phyloP scores from a whole-genome alignment of 2,329 filamentous ascomycete species.

The Plectosphaerella cucumerina region DNA sequence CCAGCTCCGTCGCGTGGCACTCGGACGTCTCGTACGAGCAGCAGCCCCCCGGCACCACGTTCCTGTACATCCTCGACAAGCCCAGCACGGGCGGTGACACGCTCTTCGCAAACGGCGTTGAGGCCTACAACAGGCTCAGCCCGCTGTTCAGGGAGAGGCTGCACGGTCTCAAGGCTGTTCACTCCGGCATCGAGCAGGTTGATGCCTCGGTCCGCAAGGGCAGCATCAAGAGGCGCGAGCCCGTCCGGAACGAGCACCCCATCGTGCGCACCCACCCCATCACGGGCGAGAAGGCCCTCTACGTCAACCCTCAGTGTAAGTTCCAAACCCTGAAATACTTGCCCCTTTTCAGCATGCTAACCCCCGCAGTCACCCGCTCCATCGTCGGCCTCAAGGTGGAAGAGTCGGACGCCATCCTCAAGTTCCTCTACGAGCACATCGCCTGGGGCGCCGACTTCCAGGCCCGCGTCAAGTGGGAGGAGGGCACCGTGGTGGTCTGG shows the following conservation, averaged over 20 bases:
- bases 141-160: constrained; percentile 70
- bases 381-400: constrained; percentile 76
- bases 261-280: constrained; percentile 42
- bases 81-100: constrained; percentile 81
- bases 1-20: constrained; percentile 84
- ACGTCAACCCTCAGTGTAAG: constrained; percentile 5
- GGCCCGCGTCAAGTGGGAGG: constrained; percentile 70
- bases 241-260: constrained; percentile 31
- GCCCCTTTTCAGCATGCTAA: constrained; percentile 54
- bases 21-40: constrained; percentile 83
- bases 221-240: constrained; percentile 62
- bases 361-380: constrained; percentile 66
- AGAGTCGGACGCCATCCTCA: constrained; percentile 68
- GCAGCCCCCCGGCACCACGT: constrained; percentile 86
- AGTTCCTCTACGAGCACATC: constrained; percentile 74
- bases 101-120: constrained; percentile 72
- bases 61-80: constrained; percentile 81
- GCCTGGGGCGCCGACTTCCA: constrained; percentile 70
- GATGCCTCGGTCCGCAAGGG: constrained; percentile 62
- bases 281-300: constrained; percentile 34
- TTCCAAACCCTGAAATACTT: background rate
- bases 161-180: constrained; percentile 75
- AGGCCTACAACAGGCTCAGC: constrained; percentile 77
- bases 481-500: constrained; percentile 80
- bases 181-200: constrained; percentile 80